A percentile compares a stretch with the other conserved stretches of the same genome.
These are phyloP conservation scores for Myrica gale DNA, from an alignment of 306 rosid genomes.

Conservation along the genomic window DNA sequence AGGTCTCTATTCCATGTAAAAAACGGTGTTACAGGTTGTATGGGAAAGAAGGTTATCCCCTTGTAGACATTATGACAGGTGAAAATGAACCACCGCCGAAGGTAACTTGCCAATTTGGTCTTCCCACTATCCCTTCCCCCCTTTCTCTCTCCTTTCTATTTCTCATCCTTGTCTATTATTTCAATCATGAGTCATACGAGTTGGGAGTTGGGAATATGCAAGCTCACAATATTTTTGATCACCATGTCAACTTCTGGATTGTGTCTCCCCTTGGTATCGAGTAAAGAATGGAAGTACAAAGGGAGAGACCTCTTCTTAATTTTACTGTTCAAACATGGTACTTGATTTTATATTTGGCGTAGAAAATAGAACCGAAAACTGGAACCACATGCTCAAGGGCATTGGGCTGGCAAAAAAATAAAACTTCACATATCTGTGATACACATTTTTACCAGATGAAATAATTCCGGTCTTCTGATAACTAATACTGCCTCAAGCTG, in stretches of 20 bases:
- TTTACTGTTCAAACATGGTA: not conserved
- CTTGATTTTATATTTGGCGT: not conserved
- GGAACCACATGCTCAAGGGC: not conserved
- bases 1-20: slow-evolving; percentile 99
- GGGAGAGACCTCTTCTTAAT: not conserved
- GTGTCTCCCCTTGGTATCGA: not conserved
- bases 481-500: not conserved
- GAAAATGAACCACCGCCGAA: slow-evolving; percentile 92
- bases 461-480: not conserved
- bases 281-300: not conserved
- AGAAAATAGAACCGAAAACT: not conserved
- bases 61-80: slow-evolving; percentile 93
- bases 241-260: slow-evolving; percentile 3
- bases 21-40: slow-evolving; percentile 75
- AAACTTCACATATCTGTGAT: not conserved
- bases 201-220: not conserved
- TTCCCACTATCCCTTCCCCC: not conserved
- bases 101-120: slow-evolving; percentile 48
- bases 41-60: slow-evolving; percentile 94
- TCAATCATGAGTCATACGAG: not conserved
- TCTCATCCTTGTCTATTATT: not conserved
- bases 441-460: not conserved
- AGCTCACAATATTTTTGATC: not conserved
- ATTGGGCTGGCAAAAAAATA: not conserved
- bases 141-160: slow-evolving; percentile 6